Percentiles rank a stretch among this genome's conserved stretches.
Conservation (phyloP, 2,329 filamentous ascomycete species). For the Chaetomiaceae sp. region DNA sequence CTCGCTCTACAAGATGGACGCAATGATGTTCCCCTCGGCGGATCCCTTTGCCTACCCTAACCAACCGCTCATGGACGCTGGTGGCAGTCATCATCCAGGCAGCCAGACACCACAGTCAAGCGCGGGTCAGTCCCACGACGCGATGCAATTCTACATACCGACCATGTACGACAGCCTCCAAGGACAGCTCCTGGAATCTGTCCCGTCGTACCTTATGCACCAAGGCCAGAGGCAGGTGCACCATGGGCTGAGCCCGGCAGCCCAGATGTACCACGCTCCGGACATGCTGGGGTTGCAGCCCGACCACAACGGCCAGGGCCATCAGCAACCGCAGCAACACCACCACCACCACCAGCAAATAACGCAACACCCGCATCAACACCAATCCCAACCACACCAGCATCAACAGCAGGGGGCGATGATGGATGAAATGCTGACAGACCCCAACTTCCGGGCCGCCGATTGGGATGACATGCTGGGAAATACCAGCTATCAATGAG, state of each 20-base stretch:
- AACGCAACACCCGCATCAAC: conserved; percentile 25
- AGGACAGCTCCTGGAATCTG: conserved; percentile 63
- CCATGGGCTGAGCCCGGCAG: conserved; percentile 36
- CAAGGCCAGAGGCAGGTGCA: conserved; percentile 33
- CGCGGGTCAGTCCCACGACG: conserved; percentile 28
- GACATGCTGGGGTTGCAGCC: conserved; percentile 37
- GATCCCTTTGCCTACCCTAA: conserved; percentile 77
- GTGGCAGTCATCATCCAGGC: conserved; percentile 28
- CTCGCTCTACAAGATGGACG: conserved; percentile 61
- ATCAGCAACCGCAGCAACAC: conserved; percentile 26
- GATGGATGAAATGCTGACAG: conserved; percentile 46
- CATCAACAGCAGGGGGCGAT: conserved; percentile 36
- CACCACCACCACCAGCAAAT: conserved; percentile 29
- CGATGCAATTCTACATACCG: conserved; percentile 45
- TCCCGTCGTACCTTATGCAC: conserved; percentile 66
- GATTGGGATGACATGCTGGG: conserved; percentile 45
- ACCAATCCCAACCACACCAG: conserved; percentile 24
- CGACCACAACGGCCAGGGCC: conserved; percentile 29
- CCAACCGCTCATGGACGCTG: conserved; percentile 31
- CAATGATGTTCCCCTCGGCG: conserved; percentile 73
- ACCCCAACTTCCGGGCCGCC: conserved; percentile 39
- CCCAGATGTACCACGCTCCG: conserved; percentile 40
- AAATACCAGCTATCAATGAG: conserved; percentile 10
- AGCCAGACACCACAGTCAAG: conserved; percentile 27
- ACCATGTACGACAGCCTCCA: conserved; percentile 60